phyloP scores from a whole-genome alignment of 1,284 basidiomycete species.

The Paramarasmius palmivorus region DNA sequence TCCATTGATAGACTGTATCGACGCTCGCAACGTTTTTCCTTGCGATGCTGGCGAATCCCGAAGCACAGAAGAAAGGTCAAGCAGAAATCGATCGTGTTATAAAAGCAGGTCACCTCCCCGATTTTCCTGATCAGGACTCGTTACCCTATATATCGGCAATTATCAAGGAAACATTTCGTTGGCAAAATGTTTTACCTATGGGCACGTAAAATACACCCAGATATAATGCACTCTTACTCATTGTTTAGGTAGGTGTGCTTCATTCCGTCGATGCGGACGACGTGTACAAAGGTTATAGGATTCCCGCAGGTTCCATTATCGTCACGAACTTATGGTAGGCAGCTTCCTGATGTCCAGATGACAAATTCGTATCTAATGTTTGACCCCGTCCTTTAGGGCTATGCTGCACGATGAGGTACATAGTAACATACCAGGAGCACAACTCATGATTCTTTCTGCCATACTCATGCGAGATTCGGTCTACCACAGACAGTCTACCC shows the following conservation, averaged over 20 bases:
- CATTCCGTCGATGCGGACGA: conserved; percentile 24
- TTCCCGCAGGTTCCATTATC: conserved; percentile 21
- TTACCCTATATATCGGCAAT: background rate
- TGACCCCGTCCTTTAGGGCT: background rate
- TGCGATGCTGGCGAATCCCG: conserved; percentile 14
- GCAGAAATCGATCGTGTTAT: conserved; percentile 8
- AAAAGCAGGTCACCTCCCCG: conserved; percentile 8
- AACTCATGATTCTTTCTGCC: no score
- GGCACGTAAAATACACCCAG: background rate
- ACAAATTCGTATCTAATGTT: background rate
- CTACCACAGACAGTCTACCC: background rate
- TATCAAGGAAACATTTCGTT: background rate
- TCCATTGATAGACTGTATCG: conserved; percentile 3
- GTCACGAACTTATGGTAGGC: background rate
- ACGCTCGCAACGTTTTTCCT: conserved; percentile 17
- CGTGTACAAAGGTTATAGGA: conserved; percentile 24
- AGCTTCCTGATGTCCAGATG: background rate
- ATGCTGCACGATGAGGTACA: background rate
- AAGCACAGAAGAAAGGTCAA: conserved; percentile 9
- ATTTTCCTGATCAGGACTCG: conserved; percentile 8
- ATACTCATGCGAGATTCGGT: background rate
- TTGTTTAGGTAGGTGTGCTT: conserved; percentile 17
- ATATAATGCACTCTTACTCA: background rate
- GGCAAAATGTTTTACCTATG: background rate
- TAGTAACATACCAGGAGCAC: background rate